These are phyloP conservation scores for Cicer bijugum DNA, from an alignment of 306 rosid genomes.

Conservation along the genomic window DNA sequence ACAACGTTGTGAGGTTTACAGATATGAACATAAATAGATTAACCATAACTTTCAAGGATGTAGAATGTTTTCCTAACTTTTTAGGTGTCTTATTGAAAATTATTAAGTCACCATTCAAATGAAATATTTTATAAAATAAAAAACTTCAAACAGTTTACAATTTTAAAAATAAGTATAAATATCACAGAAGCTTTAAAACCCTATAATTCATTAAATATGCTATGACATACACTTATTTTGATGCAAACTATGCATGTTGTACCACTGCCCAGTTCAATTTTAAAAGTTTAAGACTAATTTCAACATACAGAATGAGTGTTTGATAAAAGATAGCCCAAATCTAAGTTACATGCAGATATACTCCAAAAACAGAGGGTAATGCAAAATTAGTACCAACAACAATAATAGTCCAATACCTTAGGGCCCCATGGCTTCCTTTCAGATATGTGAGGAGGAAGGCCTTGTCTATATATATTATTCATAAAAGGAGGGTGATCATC, in stretches of 20 bases:
- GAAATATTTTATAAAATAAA: constrained; percentile 13
- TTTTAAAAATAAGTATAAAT: constrained; percentile 3
- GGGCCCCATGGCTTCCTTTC: constrained; percentile 92
- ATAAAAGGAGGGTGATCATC: constrained; percentile 76
- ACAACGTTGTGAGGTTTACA: background rate
- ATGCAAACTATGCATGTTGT: constrained; percentile 14
- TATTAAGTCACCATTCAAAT: constrained; percentile 17
- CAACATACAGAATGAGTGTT: constrained; percentile 1
- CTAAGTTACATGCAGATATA: constrained; percentile 20
- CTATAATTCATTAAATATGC: constrained; percentile 7
- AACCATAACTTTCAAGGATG: background rate
- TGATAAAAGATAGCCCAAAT: constrained; percentile 35
- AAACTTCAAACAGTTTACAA: constrained; percentile 1
- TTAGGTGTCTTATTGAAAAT: constrained; percentile 1
- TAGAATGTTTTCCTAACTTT: background rate
- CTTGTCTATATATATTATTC: constrained; percentile 64
- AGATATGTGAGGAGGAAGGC: constrained; percentile 62
- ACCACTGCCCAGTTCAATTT: constrained; percentile 31
- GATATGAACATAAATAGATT: constrained; percentile 30
- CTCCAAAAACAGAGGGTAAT: constrained; percentile 36
- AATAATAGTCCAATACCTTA: constrained; percentile 61
- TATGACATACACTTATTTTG: constrained; percentile 29
- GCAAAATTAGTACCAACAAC: constrained; percentile 18
- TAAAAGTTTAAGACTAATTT: constrained; percentile 36
- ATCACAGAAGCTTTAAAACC: constrained; percentile 20